Base-by-base conservation (phyloP, 148 eudicot genomes). In the Polygonum aviculare region DNA sequence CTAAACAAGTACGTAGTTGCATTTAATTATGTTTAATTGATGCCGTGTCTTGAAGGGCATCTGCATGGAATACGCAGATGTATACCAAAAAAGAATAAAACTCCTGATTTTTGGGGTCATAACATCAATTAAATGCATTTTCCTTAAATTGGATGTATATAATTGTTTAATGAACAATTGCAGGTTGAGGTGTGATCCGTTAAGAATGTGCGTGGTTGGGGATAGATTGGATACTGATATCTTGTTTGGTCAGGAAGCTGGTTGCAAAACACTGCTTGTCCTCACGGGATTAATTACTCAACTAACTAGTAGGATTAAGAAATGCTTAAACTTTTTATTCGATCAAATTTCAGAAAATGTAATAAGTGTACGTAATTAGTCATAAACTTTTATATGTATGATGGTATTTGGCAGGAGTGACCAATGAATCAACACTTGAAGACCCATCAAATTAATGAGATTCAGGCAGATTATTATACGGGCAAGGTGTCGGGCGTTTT, bases 211-310 rank as follows among this genome's bases (percentile, higher is more conserved):
- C 77, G 92, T 94, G 98, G 90, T 94, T 41, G 98, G 98, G 69
- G 98, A 94, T 76, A 84, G 96, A 83, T 76, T 94, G 79, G 96
- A 94, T 80, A 94, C 96, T 16, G 98, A 94, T 80, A 92, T 94
- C 78, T 78, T 92, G 40, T 94, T 94, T 83, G 98, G 98, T 79
- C 87, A 90, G 74, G 86, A 81, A 80, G 88, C 93, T 74, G 93
- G 96, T 45, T 94, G 97, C 86, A 89, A 80, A 85, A 94, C 97
- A 72, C 98, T 94, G 60, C 97, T 94, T 75, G 96, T 94, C 77
- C 83, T 94, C 76, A 88, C 97, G 79, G 98, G 97, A 26, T 26
- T 26, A 26, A 26, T 26, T 26, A 26, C 31, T 26, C 31, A 26
- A 26, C 1, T 26, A 26, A 26, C 31, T 26, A 47, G 1, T 47